A percentile compares a stretch with the other conserved stretches of the same genome.
Conservation (phyloP, 768 basidiomycete genomes). For the Serendipita vermifera region DNA sequence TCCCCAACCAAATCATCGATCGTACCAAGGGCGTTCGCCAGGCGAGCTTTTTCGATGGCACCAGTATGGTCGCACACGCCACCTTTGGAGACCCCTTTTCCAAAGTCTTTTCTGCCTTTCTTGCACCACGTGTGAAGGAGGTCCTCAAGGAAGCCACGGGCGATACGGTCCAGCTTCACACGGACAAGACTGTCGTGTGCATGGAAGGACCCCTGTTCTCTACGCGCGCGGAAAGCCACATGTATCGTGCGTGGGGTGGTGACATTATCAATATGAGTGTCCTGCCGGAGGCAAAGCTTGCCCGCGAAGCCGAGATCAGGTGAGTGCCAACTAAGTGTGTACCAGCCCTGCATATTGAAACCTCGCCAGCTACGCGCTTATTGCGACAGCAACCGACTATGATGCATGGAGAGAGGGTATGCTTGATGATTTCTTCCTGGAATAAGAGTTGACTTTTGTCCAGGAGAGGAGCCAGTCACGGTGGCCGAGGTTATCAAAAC, state of each 20-base stretch:
- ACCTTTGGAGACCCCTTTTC: constrained; percentile 92
- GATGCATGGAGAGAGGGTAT: constrained; percentile 71
- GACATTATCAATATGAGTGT: constrained; percentile 97
- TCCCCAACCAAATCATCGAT: constrained; percentile 91
- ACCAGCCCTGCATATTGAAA: background rate
- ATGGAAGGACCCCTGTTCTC: constrained; percentile 99
- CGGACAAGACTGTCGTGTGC: constrained; percentile 75
- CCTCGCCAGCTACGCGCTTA: constrained; percentile 64
- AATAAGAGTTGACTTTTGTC: background rate
- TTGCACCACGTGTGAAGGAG: constrained; percentile 48
- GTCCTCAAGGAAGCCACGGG: constrained; percentile 46
- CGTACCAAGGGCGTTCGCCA: constrained; percentile 90
- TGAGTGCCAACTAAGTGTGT: constrained; percentile 25
- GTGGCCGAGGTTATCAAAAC: constrained; percentile 85
- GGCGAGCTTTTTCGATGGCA: constrained; percentile 74
- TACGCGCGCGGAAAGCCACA: constrained; percentile 88
- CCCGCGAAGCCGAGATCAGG: constrained; percentile 89
- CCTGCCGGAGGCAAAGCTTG: constrained; percentile 92
- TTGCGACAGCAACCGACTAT: constrained; percentile 87
- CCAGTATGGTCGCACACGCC: constrained; percentile 76
- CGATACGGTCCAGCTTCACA: constrained; percentile 54
- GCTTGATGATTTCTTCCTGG: background rate
- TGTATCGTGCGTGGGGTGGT: constrained; percentile 88
- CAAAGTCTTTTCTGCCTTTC: constrained; percentile 45
- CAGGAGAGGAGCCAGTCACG: constrained; percentile 68